Conservation (phyloP, 768 basidiomycete species). For the Xerocomellus amylosporus region DNA sequence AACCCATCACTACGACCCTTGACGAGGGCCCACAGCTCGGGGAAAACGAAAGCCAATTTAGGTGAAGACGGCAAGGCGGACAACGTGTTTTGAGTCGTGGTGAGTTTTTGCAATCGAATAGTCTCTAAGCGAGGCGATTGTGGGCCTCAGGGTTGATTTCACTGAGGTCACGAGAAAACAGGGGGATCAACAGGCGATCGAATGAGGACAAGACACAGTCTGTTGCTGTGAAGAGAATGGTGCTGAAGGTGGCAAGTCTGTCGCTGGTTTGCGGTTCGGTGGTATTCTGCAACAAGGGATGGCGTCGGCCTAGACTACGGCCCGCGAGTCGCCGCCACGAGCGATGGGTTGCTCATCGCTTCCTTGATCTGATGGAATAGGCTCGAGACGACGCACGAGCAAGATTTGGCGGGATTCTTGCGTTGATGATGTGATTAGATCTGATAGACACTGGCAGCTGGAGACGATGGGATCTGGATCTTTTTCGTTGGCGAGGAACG, state of each 20-base stretch:
- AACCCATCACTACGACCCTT: conserved; percentile 6
- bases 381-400: background rate
- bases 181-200: conserved; percentile 7
- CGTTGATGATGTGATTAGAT: conserved; percentile 6
- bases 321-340: background rate
- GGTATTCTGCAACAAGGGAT: background rate
- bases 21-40: background rate
- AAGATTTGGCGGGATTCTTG: background rate
- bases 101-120: conserved; percentile 8
- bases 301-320: background rate
- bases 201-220: background rate
- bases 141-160: background rate
- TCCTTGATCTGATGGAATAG: background rate
- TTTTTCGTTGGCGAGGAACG: conserved; percentile 10
- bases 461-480: background rate
- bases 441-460: background rate
- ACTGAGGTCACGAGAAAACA: background rate
- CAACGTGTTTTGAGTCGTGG: conserved; percentile 15
- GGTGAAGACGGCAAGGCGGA: background rate
- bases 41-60: background rate
- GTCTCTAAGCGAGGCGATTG: background rate
- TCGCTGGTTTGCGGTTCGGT: background rate
- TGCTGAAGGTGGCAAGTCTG: background rate
- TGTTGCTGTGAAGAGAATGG: background rate
- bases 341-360: background rate